Base-by-base conservation (phyloP, 495 filamentous ascomycete genomes). In the Penicillium ochrochloron region DNA sequence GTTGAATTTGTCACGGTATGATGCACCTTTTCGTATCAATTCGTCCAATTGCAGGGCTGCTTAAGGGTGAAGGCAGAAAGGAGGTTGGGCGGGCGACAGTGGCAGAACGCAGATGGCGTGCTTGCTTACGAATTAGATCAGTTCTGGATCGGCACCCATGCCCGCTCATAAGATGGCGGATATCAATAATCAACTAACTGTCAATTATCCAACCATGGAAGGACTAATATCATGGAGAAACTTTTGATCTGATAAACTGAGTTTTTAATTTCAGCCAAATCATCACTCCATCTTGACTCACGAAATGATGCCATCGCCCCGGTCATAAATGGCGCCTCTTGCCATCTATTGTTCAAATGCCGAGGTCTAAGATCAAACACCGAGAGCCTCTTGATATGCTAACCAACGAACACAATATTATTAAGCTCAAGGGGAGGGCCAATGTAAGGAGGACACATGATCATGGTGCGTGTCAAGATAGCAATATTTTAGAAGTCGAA, bases 51-150 rank as follows among this genome's bases (percentile, higher is more conserved):
- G 56, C 17, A 7, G 39, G 9, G 21, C 21, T 15, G 37, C n/a
- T 41, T 42, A 25, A 10, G 21, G 37, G 21, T 58, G 15, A 4
- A 25, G n/a, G 12, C 0, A 41, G 56, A 58, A 58, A 21, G 39
- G 56, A 58, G 56, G 56, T 41, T 23, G 35, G 39, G 56, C 56
- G 56, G 56, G 15, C 27, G 27, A n/a, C 2, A 9, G 5, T 27
- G 56, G 56, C 56, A 58, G 56, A 42, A 58, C 21, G 53, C 11
- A 9, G 37, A 58, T 58, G 56, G 39, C 56, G 56, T 58, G 56
- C 35, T 58, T 58, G 56, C 56, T 58, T 58, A 58, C 56, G 56
- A 58, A 58, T 58, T 44, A 12, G 56, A 58, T 4, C 21, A 9
- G 56, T 58, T 58, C 56, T 58, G 56, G 56, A 27, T 44, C 37